Evolutionary conservation across 2,329 filamentous ascomycete genomes (phyloP).

Genomic region (Cladosporium sp.): DNA sequence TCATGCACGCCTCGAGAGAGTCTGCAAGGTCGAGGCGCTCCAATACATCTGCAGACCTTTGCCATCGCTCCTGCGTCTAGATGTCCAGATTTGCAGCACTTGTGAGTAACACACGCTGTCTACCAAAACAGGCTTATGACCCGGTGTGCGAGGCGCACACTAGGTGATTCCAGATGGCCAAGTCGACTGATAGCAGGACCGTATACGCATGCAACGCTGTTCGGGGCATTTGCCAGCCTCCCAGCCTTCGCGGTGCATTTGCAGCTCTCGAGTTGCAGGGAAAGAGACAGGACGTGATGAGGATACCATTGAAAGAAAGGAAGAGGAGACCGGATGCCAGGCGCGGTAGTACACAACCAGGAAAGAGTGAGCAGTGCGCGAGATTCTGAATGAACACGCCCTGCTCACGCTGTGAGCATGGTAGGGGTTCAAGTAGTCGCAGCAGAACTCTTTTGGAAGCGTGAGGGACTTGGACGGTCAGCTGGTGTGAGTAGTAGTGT

Average conservation of each 20-base stretch:
- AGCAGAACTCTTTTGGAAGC: neutral
- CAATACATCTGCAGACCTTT: neutral
- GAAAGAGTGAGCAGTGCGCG: neutral
- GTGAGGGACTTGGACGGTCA: neutral
- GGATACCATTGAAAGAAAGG: neutral
- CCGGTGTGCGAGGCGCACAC: neutral
- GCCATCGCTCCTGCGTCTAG: neutral
- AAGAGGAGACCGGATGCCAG: neutral
- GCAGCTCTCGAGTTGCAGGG: neutral
- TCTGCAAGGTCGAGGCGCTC: neutral
- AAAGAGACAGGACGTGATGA: constrained; percentile 4
- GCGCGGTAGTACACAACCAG: neutral
- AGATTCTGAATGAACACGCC: neutral
- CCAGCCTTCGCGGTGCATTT: neutral
- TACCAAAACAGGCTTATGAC: neutral
- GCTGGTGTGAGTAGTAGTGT: neutral
- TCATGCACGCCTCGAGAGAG: neutral
- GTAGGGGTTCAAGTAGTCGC: neutral
- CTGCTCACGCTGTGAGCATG: neutral
- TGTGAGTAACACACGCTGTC: neutral
- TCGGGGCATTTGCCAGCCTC: neutral
- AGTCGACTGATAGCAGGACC: neutral
- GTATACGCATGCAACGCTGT: neutral
- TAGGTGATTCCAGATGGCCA: neutral
- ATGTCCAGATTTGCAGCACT: neutral